A percentile compares a stretch with the other conserved stretches of the same genome.
phyloP scores from a whole-genome alignment of 805 yeast genomes.

The Maudiozyma turicensis region DNA sequence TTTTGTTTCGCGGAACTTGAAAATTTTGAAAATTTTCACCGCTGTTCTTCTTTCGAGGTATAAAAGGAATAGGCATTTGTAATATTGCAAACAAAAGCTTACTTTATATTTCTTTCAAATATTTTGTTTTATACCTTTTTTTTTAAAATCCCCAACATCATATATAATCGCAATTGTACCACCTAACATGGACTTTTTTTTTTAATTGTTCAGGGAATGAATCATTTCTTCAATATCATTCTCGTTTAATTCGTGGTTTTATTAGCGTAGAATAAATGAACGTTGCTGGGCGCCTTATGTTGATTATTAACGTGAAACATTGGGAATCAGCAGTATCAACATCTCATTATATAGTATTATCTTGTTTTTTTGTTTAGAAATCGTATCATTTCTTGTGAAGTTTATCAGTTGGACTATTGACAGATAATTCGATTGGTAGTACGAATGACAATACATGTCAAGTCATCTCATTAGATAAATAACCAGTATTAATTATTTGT shows the following conservation, averaged over 20 bases:
- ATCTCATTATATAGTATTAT: conserved; percentile 6
- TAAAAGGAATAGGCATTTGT: neutral
- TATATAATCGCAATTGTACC: conserved; percentile 17
- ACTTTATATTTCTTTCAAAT: neutral
- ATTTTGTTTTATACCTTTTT: neutral
- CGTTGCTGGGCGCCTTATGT: conserved; percentile 37
- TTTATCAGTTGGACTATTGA: neutral
- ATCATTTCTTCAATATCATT: conserved; percentile 10
- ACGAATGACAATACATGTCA: too few relatives aligned
- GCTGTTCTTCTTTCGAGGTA: neutral
- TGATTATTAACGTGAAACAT: conserved; percentile 27
- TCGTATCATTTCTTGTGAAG: neutral
- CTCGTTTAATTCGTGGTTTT: conserved; percentile 8
- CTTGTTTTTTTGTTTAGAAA: neutral
- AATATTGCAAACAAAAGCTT: neutral
- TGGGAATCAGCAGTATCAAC: conserved; percentile 36
- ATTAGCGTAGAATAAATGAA: conserved; percentile 27
- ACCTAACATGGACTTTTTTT: conserved; percentile 7
- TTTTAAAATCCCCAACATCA: conserved; percentile 23
- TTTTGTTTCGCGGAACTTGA: too few relatives aligned
- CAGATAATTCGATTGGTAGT: too few relatives aligned
- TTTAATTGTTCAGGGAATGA: conserved; percentile 8
- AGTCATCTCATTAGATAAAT: too few relatives aligned
- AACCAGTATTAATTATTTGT: neutral
- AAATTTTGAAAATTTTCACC: neutral